Conservation (phyloP, 108 stramenopile genomes). For the Pseudonitzschia pungens region DNA sequence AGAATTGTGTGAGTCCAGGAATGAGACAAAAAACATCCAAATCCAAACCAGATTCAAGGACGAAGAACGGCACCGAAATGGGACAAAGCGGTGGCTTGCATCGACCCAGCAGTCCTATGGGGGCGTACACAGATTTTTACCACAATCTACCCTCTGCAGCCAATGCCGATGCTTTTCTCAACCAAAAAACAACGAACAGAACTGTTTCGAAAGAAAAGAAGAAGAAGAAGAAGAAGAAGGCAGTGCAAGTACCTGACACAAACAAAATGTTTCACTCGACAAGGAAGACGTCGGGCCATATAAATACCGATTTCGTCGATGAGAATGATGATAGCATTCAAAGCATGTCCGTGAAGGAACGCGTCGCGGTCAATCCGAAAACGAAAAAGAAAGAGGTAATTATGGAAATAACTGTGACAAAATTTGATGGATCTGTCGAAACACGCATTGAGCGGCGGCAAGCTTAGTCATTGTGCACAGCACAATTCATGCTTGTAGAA, state of each 20-base stretch:
- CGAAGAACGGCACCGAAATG: no score
- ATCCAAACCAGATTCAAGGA: not conserved
- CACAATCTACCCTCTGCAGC: no score
- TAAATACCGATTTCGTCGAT: not conserved
- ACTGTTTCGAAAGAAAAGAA: not conserved
- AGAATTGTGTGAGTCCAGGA: not conserved
- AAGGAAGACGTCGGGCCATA: not conserved
- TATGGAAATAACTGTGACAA: not conserved
- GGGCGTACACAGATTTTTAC: no score
- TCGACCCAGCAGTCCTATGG: no score
- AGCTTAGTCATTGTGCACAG: not conserved
- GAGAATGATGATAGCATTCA: not conserved
- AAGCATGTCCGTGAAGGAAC: not conserved
- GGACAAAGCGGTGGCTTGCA: no score
- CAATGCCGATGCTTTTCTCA: no score
- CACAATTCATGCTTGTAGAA: no score
- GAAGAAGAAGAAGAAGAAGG: not conserved
- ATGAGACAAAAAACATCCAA: not conserved
- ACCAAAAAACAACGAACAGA: not conserved
- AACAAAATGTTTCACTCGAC: not conserved
- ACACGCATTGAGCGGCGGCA: not conserved
- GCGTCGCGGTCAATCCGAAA: slow-evolving; percentile 1
- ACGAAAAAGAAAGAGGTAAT: not conserved
- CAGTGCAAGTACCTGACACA: not conserved
- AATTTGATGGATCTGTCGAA: not conserved